phyloP scores from a whole-genome alignment of 2,329 filamentous ascomycete genomes.

The Aspergillus calidoustus region DNA sequence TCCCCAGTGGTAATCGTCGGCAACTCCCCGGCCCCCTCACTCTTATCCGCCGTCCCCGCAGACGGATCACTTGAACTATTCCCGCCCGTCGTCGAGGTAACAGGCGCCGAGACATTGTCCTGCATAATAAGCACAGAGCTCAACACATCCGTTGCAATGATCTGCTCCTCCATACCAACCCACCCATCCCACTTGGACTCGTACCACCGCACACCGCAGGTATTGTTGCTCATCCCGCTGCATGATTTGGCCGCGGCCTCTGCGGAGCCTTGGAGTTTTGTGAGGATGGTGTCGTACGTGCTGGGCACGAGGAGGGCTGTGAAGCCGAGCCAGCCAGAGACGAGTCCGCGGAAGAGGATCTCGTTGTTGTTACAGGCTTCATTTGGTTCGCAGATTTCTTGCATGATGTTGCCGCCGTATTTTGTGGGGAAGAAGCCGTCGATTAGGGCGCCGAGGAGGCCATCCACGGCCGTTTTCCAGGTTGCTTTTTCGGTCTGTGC shows the following conservation, averaged over 20 bases:
- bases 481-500: conserved; percentile 41
- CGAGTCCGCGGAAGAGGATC: conserved; percentile 72
- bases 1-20: conserved; percentile 38
- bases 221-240: conserved; percentile 60
- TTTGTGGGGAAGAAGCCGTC: conserved; percentile 56
- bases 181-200: conserved; percentile 58
- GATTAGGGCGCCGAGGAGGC: conserved; percentile 56
- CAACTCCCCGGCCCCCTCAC: not conserved
- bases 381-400: conserved; percentile 68
- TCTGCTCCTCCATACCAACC: conserved; percentile 70
- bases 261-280: conserved; percentile 63
- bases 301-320: conserved; percentile 67
- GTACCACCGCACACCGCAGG: conserved; percentile 69
- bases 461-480: conserved; percentile 63
- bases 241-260: conserved; percentile 66
- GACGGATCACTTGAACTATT: conserved; percentile 49
- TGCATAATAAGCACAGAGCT: conserved; percentile 61
- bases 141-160: conserved; percentile 68
- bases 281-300: conserved; percentile 60
- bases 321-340: conserved; percentile 68
- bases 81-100: conserved; percentile 57
- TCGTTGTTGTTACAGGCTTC: conserved; percentile 71
- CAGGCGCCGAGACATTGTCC: conserved; percentile 42
- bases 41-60: conserved; percentile 34
- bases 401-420: conserved; percentile 56